A percentile compares a stretch with the other conserved stretches of the same genome.
Conservation (phyloP, 148 eudicot species). For the Drosera capensis region DNA sequence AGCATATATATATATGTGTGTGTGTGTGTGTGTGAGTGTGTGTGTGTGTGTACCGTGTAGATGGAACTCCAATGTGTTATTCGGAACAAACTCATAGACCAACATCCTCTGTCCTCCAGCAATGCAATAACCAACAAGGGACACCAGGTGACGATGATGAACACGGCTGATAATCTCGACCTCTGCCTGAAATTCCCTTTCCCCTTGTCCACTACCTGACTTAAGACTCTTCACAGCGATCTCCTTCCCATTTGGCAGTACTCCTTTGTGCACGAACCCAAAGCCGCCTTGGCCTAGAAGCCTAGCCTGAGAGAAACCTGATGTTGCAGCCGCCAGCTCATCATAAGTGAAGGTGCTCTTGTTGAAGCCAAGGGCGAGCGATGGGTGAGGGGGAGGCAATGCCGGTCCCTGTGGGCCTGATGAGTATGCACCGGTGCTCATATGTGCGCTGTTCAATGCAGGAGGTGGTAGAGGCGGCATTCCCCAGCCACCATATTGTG, state of each 20-base stretch:
- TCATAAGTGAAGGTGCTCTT: slow-evolving; percentile 19
- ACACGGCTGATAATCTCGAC: slow-evolving; percentile 83
- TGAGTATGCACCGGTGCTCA: slow-evolving; percentile 6
- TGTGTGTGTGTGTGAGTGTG: not conserved
- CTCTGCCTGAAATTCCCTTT: slow-evolving; percentile 6
- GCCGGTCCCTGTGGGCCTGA: slow-evolving; percentile 9
- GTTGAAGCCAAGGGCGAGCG: slow-evolving; percentile 12
- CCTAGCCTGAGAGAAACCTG: slow-evolving; percentile 9
- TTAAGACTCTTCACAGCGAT: slow-evolving; percentile 11
- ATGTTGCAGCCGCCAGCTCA: slow-evolving; percentile 13
- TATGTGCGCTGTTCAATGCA: slow-evolving; percentile 8
- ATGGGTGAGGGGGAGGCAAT: slow-evolving; percentile 13
- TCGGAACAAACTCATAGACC: slow-evolving; percentile 65
- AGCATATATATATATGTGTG: not conserved
- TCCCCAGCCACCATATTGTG: slow-evolving; percentile 4
- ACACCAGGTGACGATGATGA: slow-evolving; percentile 72
- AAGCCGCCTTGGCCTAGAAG: slow-evolving; percentile 25
- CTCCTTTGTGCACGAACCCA: slow-evolving; percentile 32
- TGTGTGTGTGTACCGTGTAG: not conserved
- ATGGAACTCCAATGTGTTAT: slow-evolving; percentile 24
- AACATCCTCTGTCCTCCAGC: slow-evolving; percentile 7
- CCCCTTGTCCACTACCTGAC: slow-evolving; percentile 1
- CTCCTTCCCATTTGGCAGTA: slow-evolving; percentile 48
- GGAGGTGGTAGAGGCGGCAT: slow-evolving; percentile 16
- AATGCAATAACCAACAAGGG: slow-evolving; percentile 28